Evolutionary conservation across 441 rosid genomes (phyloP), one percentile per base, ranked within the genome.

Genomic region (Pelargonium myrrhifolium): DNA sequence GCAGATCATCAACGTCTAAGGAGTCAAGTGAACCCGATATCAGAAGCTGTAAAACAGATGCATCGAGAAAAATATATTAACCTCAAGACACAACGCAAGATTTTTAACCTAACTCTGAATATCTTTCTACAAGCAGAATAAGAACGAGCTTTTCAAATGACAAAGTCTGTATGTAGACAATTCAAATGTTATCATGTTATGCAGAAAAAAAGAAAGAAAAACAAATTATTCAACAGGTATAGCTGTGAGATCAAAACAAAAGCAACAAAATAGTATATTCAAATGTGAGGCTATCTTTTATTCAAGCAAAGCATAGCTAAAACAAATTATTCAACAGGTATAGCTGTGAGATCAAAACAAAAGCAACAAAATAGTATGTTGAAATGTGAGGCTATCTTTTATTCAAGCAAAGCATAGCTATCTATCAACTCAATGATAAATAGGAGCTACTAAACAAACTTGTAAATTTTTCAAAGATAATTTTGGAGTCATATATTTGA

Each of bases 11-110:
- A 81, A 94, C 82, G 79, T 94, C 99, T 91, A 94, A 81, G 81
- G 96, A 87, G 55, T 94, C 99, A 45, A 90, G 89, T 68, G 99
- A 94, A 73, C 99, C 99, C 37, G 97, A 89, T 80, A 94, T 89
- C 67, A 94, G 83, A 74, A 94, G 94, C 99, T 94, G 87, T 68
- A 72, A 77, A 81, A 74, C 2, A 66, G 3, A 67, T 28, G 18
- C 2, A n/a, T 55, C 63, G 74, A 64, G 39, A 37, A 53, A 61
- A 11, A 15, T 26, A 56, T 51, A 14, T 9, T 7, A n/a, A 62
- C 42, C 15, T 62, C 65, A 28, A 31, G 15, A 26, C 31, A 8
- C 14, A 61, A 17, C 65, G 35, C 2, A 31, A n/a, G 28, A 15
- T 4, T 17, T 62, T 37, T 20, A 62, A 37, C 17, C 39, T 59